Base-by-base conservation (phyloP, 2,329 filamentous ascomycete species). In the Colletotrichum sp. region DNA sequence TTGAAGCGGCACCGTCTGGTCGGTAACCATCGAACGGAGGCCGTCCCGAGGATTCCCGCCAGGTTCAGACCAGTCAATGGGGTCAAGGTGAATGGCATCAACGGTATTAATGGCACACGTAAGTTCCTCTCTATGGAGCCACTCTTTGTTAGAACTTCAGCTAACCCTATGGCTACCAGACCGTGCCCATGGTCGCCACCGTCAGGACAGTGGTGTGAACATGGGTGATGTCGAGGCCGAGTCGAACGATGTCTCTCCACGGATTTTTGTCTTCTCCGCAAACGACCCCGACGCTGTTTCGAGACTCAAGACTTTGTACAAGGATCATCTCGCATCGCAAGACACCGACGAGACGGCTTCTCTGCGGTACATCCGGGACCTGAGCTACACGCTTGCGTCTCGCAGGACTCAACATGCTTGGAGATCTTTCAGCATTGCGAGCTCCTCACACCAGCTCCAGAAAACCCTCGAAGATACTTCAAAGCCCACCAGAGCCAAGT, bases 331-430 rank as follows among this genome's bases (percentile, higher is more conserved):
- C 5, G 61, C 66, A 7, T 30, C 67, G 3, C 67, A 80, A 5
- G 10, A 10, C 2, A 13, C 21, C 0, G 72, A 78, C 1, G 79
- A 36, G 8, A 26, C 26, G 8, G 64, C 43, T n/a, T 48, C 72
- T 4, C 5, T 61, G 24, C 59, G 36, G 5, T 67, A 75, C 21
- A 8, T 76, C 24, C 52, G 71, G 21, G 74, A 88, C 71, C 86
- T 89, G 55, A 83, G 87, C 10, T 89, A 89, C 77, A 90, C 88
- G 0, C 82, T 89, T 21, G 82, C 72, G 7, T 71, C 71, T 10
- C 59, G 72, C 43, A 30, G 74, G 12, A 76, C 74, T 4, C 48
- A 34, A 5, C 74, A 71, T 55, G 13, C 74, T 3, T 76, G 74
- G 74, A 48, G 74, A 6, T 39, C 71, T 7, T 66, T 63, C 10